phyloP scores from a whole-genome alignment of 306 rosid species.

The Abrus pulchellus region DNA sequence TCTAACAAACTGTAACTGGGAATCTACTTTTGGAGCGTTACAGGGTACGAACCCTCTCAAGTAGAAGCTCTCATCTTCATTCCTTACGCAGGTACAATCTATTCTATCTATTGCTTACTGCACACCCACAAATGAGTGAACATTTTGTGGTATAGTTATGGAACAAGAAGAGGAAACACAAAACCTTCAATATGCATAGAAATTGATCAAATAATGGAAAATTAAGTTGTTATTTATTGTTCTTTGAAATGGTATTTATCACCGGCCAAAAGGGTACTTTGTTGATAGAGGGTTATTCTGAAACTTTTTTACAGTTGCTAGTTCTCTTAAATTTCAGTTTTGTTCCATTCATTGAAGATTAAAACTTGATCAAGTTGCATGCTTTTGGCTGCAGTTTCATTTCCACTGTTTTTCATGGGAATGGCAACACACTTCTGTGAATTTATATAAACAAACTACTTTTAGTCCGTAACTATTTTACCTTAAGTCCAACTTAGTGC shows the following conservation, averaged over 20 bases:
- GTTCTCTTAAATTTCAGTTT: slow-evolving; percentile 7
- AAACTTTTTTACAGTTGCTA: background rate
- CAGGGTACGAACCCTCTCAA: slow-evolving; percentile 78
- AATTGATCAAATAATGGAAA: slow-evolving; percentile 30
- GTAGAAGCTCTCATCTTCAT: slow-evolving; percentile 50
- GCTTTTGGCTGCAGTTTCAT: background rate
- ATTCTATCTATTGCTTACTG: slow-evolving; percentile 16
- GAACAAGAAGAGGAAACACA: background rate
- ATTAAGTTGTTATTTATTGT: background rate
- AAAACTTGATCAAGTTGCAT: background rate
- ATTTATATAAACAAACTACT: background rate
- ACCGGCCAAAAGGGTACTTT: background rate
- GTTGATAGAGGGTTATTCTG: background rate
- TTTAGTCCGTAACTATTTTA: background rate
- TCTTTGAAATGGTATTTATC: background rate
- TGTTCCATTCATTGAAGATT: slow-evolving; percentile 21
- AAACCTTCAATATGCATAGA: slow-evolving; percentile 12
- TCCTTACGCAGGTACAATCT: slow-evolving; percentile 46
- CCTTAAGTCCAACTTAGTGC: background rate
- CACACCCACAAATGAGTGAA: background rate
- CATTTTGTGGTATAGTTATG: slow-evolving; percentile 18
- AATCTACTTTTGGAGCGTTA: slow-evolving; percentile 39
- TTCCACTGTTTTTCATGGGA: background rate
- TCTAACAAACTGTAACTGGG: slow-evolving; percentile 32
- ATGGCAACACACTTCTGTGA: background rate